Conservation (phyloP, 768 basidiomycete genomes). For the Russula vinacea region DNA sequence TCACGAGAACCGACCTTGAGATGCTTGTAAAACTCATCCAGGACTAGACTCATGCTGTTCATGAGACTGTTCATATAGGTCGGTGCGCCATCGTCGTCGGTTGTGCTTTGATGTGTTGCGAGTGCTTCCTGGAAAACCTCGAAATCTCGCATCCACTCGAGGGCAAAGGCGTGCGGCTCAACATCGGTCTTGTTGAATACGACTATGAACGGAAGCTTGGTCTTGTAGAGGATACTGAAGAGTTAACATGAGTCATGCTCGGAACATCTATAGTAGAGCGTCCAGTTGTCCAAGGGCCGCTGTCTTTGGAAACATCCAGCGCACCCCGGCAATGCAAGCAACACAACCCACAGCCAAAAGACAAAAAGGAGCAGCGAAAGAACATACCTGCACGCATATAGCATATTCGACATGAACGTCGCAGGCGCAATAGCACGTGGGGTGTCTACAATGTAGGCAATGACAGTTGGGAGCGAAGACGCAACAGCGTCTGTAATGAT, state of each 20-base stretch:
- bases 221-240: slow-evolving; percentile 91
- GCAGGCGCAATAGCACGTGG: slow-evolving; percentile 91
- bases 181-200: slow-evolving; percentile 99
- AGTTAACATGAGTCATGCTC: slow-evolving; percentile 1
- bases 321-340: not conserved
- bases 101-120: slow-evolving; percentile 60
- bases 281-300: not conserved
- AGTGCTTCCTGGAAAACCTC: slow-evolving; percentile 91
- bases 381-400: slow-evolving; percentile 91
- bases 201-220: slow-evolving; percentile 92
- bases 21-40: slow-evolving; percentile 98
- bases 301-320: not conserved
- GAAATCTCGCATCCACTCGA: slow-evolving; percentile 99
- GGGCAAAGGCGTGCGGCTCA: slow-evolving; percentile 81
- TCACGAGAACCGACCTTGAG: slow-evolving; percentile 61
- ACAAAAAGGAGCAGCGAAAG: not conserved
- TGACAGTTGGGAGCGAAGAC: slow-evolving; percentile 86
- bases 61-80: slow-evolving; percentile 98
- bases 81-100: slow-evolving; percentile 82
- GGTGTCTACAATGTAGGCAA: slow-evolving; percentile 97
- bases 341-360: not conserved
- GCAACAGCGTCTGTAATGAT: slow-evolving; percentile 98
- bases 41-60: slow-evolving; percentile 97
- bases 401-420: slow-evolving; percentile 99
- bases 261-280: not conserved